These are phyloP conservation scores for Begonia fuchsioides DNA, from an alignment of 306 rosid genomes.

Conservation along the genomic window DNA sequence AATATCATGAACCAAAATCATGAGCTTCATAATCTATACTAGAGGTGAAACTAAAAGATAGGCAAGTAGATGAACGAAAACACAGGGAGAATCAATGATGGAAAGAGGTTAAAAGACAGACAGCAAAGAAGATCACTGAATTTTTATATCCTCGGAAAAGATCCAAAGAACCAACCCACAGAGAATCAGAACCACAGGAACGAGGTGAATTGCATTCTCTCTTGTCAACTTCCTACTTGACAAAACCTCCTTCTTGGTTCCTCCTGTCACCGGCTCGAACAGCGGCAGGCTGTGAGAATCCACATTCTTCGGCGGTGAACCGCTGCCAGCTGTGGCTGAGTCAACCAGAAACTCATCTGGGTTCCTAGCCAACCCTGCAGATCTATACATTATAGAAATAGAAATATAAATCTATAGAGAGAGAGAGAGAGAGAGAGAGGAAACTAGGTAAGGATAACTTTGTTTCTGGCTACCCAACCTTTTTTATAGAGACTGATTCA, in stretches of 20 bases:
- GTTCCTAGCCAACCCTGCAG: slow-evolving; percentile 22
- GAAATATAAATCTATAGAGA: background rate
- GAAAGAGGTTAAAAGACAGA: background rate
- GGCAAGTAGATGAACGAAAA: too few species aligned
- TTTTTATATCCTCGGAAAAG: slow-evolving; percentile 24
- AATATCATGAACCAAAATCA: too few species aligned
- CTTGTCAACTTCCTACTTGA: slow-evolving; percentile 17
- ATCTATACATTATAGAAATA: slow-evolving; percentile 19
- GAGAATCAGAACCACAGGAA: slow-evolving; percentile 45
- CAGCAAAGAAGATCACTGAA: background rate
- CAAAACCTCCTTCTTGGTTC: slow-evolving; percentile 28
- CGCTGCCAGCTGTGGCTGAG: slow-evolving; percentile 4
- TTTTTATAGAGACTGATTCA: too few species aligned
- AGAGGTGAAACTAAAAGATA: too few species aligned
- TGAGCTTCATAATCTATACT: too few species aligned
- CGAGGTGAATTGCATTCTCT: slow-evolving; percentile 46
- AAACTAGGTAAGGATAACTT: background rate
- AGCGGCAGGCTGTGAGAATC: slow-evolving; percentile 32
- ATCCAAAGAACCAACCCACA: slow-evolving; percentile 68
- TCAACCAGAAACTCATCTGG: slow-evolving; percentile 24
- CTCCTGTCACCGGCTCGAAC: slow-evolving; percentile 7
- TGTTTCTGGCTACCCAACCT: background rate
- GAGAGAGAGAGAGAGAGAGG: background rate
- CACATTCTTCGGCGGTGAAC: slow-evolving; percentile 17
- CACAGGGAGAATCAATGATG: too few species aligned